phyloP scores from a whole-genome alignment of 1,139 yeast species.

The Tardiomyces depauwii region DNA sequence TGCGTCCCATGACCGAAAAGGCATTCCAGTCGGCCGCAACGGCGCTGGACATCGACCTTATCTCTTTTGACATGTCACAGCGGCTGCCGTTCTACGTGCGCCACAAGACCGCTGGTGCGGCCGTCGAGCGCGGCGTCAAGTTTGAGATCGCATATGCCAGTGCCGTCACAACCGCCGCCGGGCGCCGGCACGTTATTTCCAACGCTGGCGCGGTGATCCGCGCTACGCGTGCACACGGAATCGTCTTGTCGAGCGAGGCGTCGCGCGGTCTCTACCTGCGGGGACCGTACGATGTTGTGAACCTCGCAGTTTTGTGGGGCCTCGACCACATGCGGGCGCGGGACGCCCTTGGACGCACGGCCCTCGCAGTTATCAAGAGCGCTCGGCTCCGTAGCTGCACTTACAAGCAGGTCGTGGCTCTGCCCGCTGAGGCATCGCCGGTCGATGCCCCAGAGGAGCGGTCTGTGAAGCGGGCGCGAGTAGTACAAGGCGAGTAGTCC shows the following conservation, averaged over 20 bases:
- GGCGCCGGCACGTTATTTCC: constrained; percentile 51
- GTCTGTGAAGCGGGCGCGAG: no score
- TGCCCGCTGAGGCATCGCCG: constrained; percentile 1
- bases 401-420: constrained; percentile 27
- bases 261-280: constrained; percentile 46
- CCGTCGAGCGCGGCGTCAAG: constrained; percentile 69
- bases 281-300: constrained; percentile 56
- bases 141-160: constrained; percentile 63
- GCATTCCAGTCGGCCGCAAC: constrained; percentile 66
- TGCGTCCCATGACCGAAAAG: constrained; percentile 70
- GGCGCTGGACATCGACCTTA: constrained; percentile 61
- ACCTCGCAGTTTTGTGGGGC: constrained; percentile 59
- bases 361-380: constrained; percentile 52
- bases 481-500: no score
- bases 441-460: background rate
- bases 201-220: constrained; percentile 71
- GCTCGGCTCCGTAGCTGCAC: constrained; percentile 64
- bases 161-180: constrained; percentile 15
- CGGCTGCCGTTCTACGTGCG: constrained; percentile 69
- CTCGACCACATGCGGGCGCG: constrained; percentile 51
- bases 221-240: constrained; percentile 70
- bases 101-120: constrained; percentile 78
- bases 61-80: constrained; percentile 56
- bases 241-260: constrained; percentile 74
- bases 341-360: constrained; percentile 45